These are phyloP conservation scores for Corymbia citriodora DNA, from an alignment of 441 rosid species.

Conservation along the genomic window DNA sequence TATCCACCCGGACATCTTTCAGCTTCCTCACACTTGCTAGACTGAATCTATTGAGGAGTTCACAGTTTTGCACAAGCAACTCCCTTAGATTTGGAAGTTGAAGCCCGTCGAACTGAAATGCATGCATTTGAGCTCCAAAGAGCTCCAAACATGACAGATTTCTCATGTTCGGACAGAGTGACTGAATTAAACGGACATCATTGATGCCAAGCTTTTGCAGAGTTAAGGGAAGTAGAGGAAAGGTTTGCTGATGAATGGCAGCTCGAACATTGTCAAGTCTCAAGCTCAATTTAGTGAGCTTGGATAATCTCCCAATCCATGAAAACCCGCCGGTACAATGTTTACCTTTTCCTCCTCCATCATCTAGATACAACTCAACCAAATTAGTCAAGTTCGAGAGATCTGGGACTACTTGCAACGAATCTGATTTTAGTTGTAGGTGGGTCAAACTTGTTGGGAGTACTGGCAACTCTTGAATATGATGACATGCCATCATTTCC, in stretches of 20 bases:
- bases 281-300: neutral
- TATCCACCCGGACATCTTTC: neutral
- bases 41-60: neutral
- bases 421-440: neutral
- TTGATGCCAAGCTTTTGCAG: neutral
- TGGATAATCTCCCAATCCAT: neutral
- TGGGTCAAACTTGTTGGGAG: neutral
- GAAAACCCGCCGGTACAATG: neutral
- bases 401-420: neutral
- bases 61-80: neutral
- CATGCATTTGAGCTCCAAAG: accelerated
- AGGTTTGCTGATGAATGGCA: neutral
- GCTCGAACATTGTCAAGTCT: neutral
- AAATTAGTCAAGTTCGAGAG: neutral
- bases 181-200: neutral
- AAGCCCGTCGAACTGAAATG: neutral
- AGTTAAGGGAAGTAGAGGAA: accelerated
- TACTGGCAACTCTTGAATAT: accelerated
- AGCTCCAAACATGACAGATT: neutral
- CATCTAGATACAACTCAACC: neutral
- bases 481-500: neutral
- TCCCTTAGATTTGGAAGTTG: neutral
- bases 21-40: neutral
- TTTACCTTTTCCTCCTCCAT: neutral
- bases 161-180: neutral